Evolutionary conservation across 108 stramenopile species (phyloP).

Genomic region (Nitzschia sp.): DNA sequence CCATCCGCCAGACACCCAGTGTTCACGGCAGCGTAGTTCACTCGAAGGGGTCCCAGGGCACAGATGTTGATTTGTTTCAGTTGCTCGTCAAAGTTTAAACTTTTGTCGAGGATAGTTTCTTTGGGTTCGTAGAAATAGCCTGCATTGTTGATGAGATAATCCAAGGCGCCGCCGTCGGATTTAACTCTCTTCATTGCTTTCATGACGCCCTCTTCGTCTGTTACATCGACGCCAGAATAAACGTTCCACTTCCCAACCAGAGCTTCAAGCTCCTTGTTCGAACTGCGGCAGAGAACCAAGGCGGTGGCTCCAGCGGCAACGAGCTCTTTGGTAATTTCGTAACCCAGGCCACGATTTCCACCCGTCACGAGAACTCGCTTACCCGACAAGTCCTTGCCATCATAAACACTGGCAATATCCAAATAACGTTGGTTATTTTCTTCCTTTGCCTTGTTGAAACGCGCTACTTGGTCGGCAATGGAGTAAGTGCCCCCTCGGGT

Average conservation of each 20-base stretch:
- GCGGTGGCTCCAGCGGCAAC: slow-evolving; percentile 78
- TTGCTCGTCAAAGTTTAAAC: slow-evolving; percentile 86
- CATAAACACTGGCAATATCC: slow-evolving; percentile 70
- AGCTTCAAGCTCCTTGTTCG: slow-evolving; percentile 56
- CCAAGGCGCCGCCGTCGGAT: slow-evolving; percentile 67
- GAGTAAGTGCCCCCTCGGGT: slow-evolving; percentile 75
- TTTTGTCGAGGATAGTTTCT: slow-evolving; percentile 70
- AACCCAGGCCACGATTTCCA: slow-evolving; percentile 86
- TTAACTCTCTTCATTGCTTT: slow-evolving; percentile 69
- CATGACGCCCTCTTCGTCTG: slow-evolving; percentile 68
- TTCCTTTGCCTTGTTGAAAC: slow-evolving; percentile 69
- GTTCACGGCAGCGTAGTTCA: slow-evolving; percentile 72
- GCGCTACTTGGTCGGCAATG: slow-evolving; percentile 75
- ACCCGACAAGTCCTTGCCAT: slow-evolving; percentile 61
- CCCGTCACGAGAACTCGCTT: slow-evolving; percentile 87
- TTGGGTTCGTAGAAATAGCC: slow-evolving; percentile 86
- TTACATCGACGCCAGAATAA: slow-evolving; percentile 83
- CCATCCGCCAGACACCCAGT: slow-evolving; percentile 66
- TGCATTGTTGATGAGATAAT: slow-evolving; percentile 87
- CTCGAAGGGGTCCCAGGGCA: slow-evolving; percentile 85
- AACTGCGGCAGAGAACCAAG: slow-evolving; percentile 67
- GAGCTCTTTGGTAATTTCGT: slow-evolving; percentile 77
- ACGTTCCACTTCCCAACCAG: slow-evolving; percentile 74
- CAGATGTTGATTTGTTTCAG: slow-evolving; percentile 90
- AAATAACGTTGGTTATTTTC: slow-evolving; percentile 69